Base-by-base conservation (phyloP, 257 asterid species). In the Penstemon eatonii region DNA sequence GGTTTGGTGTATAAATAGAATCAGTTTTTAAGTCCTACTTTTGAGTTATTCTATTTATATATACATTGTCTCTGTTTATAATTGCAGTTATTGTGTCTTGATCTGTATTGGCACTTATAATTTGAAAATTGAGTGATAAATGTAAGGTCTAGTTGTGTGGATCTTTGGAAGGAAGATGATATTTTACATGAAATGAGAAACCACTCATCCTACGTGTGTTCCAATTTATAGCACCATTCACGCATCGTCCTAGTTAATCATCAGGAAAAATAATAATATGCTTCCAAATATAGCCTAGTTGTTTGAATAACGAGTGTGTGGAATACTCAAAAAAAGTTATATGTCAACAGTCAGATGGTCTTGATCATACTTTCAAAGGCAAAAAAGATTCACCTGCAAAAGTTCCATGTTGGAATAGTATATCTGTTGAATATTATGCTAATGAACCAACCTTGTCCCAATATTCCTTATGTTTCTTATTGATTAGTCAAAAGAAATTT, bases 331-430 rank as follows among this genome's bases (percentile, higher is more conserved):
- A 13, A 44, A 13, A 54, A 36, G 33, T 47, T 67, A 15, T 42
- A 60, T 71, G 70, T 41, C 50, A 71, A 39, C 43, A n/a, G 57
- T 7, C 39, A 53, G 42, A 46, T 51, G 61, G 55, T 68, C 65
- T 49, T 68, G 57, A 62, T 13, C 43, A 11, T 38, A 38, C 18
- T 56, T 8, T 11, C 6, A 55, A 56, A 37, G 6, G 7, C 43
- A 36, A 59, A 40, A 25, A 25, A 25, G 33, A 25, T 1, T 25
- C 33, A 25, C 33, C 33, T 25, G 33, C 33, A 25, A 25, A 25
- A 25, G 33, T 25, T 25, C 2, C 33, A 25, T 25, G 33, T 25
- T 25, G 33, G 33, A 25, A 25, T 25, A 25, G 33, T 25, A 2
- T 25, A 25, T 25, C 33, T 25, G 33, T 25, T 25, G 33, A 25